Conservation (phyloP, 108 stramenopile species). For the Licmophora abbreviata region DNA sequence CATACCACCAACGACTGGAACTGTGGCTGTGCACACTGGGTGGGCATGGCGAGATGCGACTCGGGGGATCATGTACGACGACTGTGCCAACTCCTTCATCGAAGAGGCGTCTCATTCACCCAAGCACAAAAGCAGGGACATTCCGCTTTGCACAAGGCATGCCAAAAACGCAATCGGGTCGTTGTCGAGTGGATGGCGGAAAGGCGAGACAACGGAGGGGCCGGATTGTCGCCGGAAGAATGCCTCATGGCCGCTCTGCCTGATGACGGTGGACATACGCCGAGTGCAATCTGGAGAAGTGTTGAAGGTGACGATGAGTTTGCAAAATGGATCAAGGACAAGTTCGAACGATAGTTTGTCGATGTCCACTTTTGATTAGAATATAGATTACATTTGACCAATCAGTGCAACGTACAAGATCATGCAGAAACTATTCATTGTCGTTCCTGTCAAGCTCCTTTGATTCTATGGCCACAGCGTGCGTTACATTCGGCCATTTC, state of each 20-base stretch:
- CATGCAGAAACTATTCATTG: no score
- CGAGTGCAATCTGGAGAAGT: constrained; percentile 64
- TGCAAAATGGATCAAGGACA: constrained; percentile 48
- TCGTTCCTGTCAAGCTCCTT: no score
- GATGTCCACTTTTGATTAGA: no score
- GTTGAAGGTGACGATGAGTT: constrained; percentile 57
- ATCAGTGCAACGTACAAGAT: no score
- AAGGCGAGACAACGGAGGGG: constrained; percentile 9
- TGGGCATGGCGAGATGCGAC: constrained; percentile 52
- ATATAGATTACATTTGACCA: no score
- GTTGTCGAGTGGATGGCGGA: constrained; percentile 68
- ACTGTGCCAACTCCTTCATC: constrained; percentile 42
- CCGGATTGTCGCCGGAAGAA: constrained; percentile 21
- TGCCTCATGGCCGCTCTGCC: constrained; percentile 9
- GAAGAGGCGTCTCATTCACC: constrained; percentile 33
- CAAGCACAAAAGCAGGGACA: constrained; percentile 66
- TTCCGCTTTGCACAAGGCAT: constrained; percentile 73
- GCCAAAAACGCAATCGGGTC: constrained; percentile 42
- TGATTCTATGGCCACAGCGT: no score
- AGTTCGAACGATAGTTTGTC: constrained; percentile 21
- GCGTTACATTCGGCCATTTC: no score
- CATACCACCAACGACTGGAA: constrained; percentile 41
- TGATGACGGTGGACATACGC: constrained; percentile 62
- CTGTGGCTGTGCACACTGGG: constrained; percentile 65
- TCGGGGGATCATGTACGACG: constrained; percentile 22